These are phyloP conservation scores for Cladosporium sp. DNA, from an alignment of 2,329 filamentous ascomycete species.

Conservation along the genomic window DNA sequence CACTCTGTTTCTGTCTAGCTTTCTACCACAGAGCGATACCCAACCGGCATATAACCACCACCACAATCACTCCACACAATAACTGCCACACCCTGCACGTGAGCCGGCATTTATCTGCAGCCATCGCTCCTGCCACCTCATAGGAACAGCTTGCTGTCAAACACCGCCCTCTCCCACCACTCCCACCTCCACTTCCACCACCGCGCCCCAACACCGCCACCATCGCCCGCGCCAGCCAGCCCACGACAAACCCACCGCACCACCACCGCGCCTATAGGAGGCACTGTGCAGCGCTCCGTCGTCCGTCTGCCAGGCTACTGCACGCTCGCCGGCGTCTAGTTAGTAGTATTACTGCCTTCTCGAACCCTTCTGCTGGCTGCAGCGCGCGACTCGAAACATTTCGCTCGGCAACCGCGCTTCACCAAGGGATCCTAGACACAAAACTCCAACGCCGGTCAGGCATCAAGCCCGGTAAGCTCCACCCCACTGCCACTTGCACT, in stretches of 20 bases:
- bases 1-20: not conserved
- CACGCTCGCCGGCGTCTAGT: not conserved
- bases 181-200: not conserved
- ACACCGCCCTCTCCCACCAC: not conserved
- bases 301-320: constrained; percentile 1
- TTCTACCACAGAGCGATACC: not conserved
- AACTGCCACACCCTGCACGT: not conserved
- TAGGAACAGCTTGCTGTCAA: not conserved
- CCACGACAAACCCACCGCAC: not conserved
- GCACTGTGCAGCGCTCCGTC: not conserved
- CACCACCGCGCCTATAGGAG: not conserved
- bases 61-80: not conserved
- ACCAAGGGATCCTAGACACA: constrained; percentile 9
- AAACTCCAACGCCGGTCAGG: constrained; percentile 6
- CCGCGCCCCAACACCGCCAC: constrained; percentile 3
- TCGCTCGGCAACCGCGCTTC: constrained; percentile 10
- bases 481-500: constrained; percentile 12
- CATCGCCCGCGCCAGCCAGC: not conserved
- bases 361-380: not conserved
- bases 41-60: constrained; percentile 2
- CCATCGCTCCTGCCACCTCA: constrained; percentile 1
- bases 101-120: not conserved
- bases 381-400: constrained; percentile 10
- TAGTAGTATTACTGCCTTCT: not conserved
- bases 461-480: constrained; percentile 17